Evolutionary conservation across 2,329 filamentous ascomycete genomes (phyloP), one percentile per base, ranked within the genome.

Genomic region (Alternaria tenuissima): DNA sequence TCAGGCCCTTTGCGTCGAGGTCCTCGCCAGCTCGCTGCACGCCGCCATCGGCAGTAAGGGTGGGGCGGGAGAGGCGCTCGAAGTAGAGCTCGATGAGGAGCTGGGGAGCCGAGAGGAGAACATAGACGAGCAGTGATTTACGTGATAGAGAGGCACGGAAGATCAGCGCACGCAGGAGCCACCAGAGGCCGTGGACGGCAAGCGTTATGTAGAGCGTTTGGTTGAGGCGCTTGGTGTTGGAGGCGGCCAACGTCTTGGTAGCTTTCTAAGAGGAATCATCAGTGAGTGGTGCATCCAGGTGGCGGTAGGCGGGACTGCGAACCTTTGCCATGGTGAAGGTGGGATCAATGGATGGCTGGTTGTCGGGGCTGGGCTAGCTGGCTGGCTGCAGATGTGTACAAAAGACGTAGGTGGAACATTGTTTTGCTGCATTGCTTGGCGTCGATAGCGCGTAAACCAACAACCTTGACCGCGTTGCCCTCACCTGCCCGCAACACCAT

Each of bases 1-100:
- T 98, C 82, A 99, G 81, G 5, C 95, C 95, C 34, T 90, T 86
- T 9, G 93, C 92, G 54, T 91, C 88, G 52, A 99, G 87, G 78
- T 99, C 95, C 77, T 98, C 94, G 43, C 95, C 94, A 0, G 92
- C 84, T 32, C 86, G 88, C 76, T 87, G 89, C 63, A 98, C 83
- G n/a, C 89, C 84, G 59, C 78, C 79, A 54, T 72, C 67, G 22
- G 88, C 77, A 66, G 88, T 87, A 76, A 89, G 91, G 62, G 84
- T 89, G 24, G 95, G 95, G 9, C 94, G 91, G 12, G 92, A 93
- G 7, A 93, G 88, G 47, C 86, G 86, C 79, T 99, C 95, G 63
- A 99, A 89, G 71, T 93, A 89, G 75, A 92, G 91, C 78, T 98
- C 89, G 80, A 95, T 93, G 69, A 90, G 74, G 53, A 96, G 84